Base-by-base conservation (phyloP, 208 protist genomes). In the Leptomonas seymouri region DNA sequence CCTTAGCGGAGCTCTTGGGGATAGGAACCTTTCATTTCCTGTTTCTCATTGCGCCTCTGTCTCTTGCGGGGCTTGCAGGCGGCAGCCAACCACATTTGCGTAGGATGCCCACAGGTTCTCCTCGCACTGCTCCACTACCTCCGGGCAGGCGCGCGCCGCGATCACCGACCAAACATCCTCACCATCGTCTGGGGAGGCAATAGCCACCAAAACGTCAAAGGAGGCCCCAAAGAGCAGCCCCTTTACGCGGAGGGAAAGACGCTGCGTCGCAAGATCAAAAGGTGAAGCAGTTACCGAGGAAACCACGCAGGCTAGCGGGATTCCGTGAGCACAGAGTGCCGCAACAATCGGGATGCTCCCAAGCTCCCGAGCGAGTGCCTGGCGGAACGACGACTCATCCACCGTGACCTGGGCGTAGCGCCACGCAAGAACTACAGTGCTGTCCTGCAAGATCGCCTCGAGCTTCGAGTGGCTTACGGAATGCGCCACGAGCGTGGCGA, bases 81-180 rank as follows among this genome's bases (percentile, higher is more conserved):
- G 50, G 55, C 36, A 85, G 15, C 91, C 91, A 27, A 91, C 67
- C 1, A 96, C 55, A 45, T 86, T 87, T 9, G 78, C 76, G 63
- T 90, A 91, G 28, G 86, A 82, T 21, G 80, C 65, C 88, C 88
- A 96, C 49, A 96, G 49, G 18, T 81, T 80, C 16, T 78, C 81
- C 42, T 93, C 79, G 36, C 86, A 91, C 72, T 93, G 84, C 69
- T 96, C 91, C 34, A 96, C 55, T 60, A 93, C 85, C 14, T 69
- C 63, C 3, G 81, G 70, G 31, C 86, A 61, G 82, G 64, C 31
- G 11, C 57, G 42, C 2, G 64, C 45, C 25, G 41, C 42, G 30
- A 79, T n/a, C 30, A 54, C 3, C 12, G 51, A 39, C 67, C 66
- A 75, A 5, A 66, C 44, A 28, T 75, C 67, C 0, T 59, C 66